phyloP scores from a whole-genome alignment of 1,284 basidiomycete species.

The Cystobasidiaceae sp. region DNA sequence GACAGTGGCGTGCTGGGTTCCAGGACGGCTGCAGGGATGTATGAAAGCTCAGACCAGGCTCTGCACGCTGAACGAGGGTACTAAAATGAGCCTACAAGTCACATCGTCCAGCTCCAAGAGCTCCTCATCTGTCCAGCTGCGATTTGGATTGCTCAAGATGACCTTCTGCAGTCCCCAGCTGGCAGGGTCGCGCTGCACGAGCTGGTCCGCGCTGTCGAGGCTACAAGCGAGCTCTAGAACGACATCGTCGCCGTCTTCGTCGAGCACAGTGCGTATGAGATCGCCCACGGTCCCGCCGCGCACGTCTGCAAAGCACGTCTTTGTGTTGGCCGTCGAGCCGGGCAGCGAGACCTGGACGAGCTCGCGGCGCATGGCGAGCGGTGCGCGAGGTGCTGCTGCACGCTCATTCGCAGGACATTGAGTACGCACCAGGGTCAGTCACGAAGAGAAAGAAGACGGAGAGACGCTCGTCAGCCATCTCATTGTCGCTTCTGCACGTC shows the following conservation, averaged over 20 bases:
- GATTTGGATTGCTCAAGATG: slow-evolving; percentile 14
- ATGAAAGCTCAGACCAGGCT: no score
- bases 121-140: slow-evolving; percentile 32
- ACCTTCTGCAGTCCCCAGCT: slow-evolving; percentile 35
- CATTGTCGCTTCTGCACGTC: no score
- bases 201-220: background rate
- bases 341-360: slow-evolving; percentile 33
- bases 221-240: slow-evolving; percentile 9
- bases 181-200: background rate
- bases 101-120: slow-evolving; percentile 8
- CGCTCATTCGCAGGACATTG: no score
- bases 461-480: no score
- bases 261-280: slow-evolving; percentile 29
- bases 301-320: slow-evolving; percentile 25
- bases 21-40: slow-evolving; percentile 11
- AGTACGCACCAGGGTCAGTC: no score
- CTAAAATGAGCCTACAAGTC: background rate
- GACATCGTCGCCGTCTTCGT: slow-evolving; percentile 33
- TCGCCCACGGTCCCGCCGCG: slow-evolving; percentile 4
- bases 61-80: no score
- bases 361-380: slow-evolving; percentile 20
- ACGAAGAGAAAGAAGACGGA: no score
- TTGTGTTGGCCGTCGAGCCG: slow-evolving; percentile 19
- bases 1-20: slow-evolving; percentile 2
- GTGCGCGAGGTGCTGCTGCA: background rate